Base-by-base conservation (phyloP, 1,139 yeast genomes). In the Saccharomyces hybrid region DNA sequence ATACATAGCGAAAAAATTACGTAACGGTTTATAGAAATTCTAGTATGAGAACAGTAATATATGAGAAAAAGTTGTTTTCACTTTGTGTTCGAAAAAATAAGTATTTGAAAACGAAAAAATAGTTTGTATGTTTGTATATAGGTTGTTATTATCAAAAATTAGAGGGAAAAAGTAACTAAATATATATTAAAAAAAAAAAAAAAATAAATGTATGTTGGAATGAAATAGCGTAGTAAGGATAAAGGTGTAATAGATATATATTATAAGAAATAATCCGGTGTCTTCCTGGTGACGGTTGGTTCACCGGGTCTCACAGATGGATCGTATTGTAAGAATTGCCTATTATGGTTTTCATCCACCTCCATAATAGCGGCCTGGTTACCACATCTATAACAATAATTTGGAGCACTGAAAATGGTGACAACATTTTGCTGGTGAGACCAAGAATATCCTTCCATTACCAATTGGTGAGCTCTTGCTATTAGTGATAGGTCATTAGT, bases 321-420 rank as follows among this genome's bases (percentile, higher is more conserved):
- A 71, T 90, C 97, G 70, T 90, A 90, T 72, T 90, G 97, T 71
- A 90, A 76, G 72, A 90, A 90, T 70, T 90, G 95, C 76, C 93
- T 83, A 70, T 83, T 82, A 72, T 85, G 90, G 68, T 84, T 84
- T 73, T 89, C 99, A 72, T 91, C 98, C 59, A 93, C 96, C 75
- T 93, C 98, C 97, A 93, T 90, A 63, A 93, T 90, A 48, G 99
- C 98, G 41, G 99, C 99, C 75, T 91, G 97, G 75, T 93, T 93
- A 66, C 99, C 99, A 77, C 99, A 93, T 74, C 98, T 78, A 71
- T 88, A 93, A 72, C 97, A 93, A 71, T 93, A 93, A 73, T 93
- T 93, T 27, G 99, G 99, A 2, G 99, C 99, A 51, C 93, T 83
- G 78, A 95, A 93, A 52, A 93, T 95, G n/a, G 99, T 93, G 34